These are phyloP conservation scores for Seiridium cupressi DNA, from an alignment of 2,329 filamentous ascomycete genomes.

Conservation along the genomic window DNA sequence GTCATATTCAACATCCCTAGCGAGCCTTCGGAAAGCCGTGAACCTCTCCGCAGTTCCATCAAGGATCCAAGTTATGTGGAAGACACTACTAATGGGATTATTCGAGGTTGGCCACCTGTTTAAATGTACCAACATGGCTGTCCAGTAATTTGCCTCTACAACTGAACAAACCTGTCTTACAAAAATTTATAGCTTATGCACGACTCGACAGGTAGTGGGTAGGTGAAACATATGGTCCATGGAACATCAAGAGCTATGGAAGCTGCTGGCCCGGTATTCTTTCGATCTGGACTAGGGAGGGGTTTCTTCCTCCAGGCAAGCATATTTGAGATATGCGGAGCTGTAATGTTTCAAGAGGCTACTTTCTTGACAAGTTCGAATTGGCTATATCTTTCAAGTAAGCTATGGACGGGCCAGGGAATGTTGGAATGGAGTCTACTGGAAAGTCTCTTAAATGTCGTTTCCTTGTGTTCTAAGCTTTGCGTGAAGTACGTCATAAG, in stretches of 20 bases:
- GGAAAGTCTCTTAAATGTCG: neutral
- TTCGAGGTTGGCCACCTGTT: conserved; percentile 7
- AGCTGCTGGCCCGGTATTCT: conserved; percentile 1
- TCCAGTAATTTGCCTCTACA: neutral
- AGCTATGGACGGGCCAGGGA: no score
- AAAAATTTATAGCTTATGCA: conserved; percentile 2
- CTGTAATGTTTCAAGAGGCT: conserved; percentile 3
- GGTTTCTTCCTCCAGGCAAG: conserved; percentile 8
- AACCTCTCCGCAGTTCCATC: neutral
- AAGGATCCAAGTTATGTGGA: conserved; percentile 8
- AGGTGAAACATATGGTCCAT: conserved; percentile 11
- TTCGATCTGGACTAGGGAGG: neutral
- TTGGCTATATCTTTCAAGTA: neutral
- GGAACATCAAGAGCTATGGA: conserved; percentile 8
- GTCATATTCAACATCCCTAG: conserved; percentile 3
- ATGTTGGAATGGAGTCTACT: neutral
- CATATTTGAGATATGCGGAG: conserved; percentile 9
- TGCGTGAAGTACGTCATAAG: conserved; percentile 3
- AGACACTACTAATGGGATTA: conserved; percentile 8
- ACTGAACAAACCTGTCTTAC: neutral
- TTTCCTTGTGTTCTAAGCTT: conserved; percentile 6
- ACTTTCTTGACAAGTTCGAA: conserved; percentile 5
- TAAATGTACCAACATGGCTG: neutral
- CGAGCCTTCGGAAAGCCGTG: neutral
- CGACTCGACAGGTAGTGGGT: conserved; percentile 5